A percentile compares a stretch with the other conserved stretches of the same genome.
These are phyloP conservation scores for Monilinia fructicola DNA, from an alignment of 2,329 filamentous ascomycete species.

Conservation along the genomic window DNA sequence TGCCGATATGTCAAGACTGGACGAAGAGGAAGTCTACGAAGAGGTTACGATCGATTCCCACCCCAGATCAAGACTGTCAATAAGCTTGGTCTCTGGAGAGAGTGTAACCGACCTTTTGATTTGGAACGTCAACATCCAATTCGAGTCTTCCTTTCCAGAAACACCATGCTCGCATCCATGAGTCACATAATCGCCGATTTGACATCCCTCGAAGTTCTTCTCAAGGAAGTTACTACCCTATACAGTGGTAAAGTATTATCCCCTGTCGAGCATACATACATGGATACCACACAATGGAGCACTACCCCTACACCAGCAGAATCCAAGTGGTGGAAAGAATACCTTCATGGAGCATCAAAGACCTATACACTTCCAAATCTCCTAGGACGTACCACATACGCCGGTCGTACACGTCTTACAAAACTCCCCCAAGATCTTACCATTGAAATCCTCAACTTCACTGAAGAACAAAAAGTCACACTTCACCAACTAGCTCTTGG, in stretches of 20 bases:
- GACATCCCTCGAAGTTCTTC: conserved; percentile 37
- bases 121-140: conserved; percentile 33
- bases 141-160: conserved; percentile 35
- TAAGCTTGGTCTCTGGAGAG: conserved; percentile 24
- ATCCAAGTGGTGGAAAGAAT: conserved; percentile 18
- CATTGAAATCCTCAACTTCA: not conserved
- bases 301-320: not conserved
- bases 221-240: conserved; percentile 34
- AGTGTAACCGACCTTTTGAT: conserved; percentile 36
- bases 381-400: not conserved
- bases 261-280: conserved; percentile 16
- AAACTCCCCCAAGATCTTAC: not conserved
- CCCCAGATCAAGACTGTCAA: conserved; percentile 19
- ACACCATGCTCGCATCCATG: conserved; percentile 33
- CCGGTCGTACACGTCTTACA: not conserved
- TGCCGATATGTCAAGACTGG: conserved; percentile 22
- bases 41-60: conserved; percentile 16
- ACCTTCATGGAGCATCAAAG: not conserved
- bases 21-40: conserved; percentile 1
- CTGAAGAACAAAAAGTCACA: conserved; percentile 13
- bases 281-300: conserved; percentile 15
- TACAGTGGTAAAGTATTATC: conserved; percentile 29
- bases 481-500: conserved; percentile 25
- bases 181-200: conserved; percentile 43
- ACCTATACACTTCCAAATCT: not conserved